Base-by-base conservation (phyloP, 2,329 filamentous ascomycete genomes). In the Cordyceps farinosa region DNA sequence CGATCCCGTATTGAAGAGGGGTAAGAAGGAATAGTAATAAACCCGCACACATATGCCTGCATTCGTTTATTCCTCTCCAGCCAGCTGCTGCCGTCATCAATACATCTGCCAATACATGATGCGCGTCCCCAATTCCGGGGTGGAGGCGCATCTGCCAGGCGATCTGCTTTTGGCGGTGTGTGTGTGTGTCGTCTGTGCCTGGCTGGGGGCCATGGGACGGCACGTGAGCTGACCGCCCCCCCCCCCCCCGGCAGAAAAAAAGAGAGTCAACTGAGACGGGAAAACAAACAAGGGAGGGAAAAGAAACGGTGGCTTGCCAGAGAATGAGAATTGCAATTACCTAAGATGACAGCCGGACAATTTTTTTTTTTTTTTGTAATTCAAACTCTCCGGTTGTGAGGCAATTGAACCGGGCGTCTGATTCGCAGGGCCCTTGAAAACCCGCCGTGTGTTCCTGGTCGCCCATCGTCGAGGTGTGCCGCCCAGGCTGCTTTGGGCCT, bases 161-260 rank as follows among this genome's bases (percentile, higher is more conserved):
- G 55, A 58, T 58, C 55, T 47, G 42, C 17, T 58, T 42, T 58
- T 47, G 44, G 55, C 55, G 55, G 55, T 58, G 55, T 58, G 55
- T 50, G n/a, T 8, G 9, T 50, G 42, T n/a, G 13, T 13, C 13
- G 22, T 22, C 22, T 22, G 22, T 22, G 22, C 22, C 22, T 22
- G 22, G 22, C 22, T 22, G 22, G 22, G 22, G 22, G 47, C 29
- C 22, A 42, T 32, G n/a, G 44, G 44, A 50, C 55, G n/a, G 44
- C 55, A 58, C 55, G 55, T 58, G 55, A 58, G 55, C 13, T n/a
- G 53, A 34, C 27, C 9, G 22, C 22, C 9, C 9, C 10, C 13
- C 30, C 32, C 22, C 9, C 9, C 10, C 13, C 30, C 32, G 55
- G 55, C 55, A 58, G 55, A 58, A 58, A 50, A 58, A 58, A 17